Evolutionary conservation across 768 basidiomycete species (phyloP).

Genomic region (Suillus brevipes): DNA sequence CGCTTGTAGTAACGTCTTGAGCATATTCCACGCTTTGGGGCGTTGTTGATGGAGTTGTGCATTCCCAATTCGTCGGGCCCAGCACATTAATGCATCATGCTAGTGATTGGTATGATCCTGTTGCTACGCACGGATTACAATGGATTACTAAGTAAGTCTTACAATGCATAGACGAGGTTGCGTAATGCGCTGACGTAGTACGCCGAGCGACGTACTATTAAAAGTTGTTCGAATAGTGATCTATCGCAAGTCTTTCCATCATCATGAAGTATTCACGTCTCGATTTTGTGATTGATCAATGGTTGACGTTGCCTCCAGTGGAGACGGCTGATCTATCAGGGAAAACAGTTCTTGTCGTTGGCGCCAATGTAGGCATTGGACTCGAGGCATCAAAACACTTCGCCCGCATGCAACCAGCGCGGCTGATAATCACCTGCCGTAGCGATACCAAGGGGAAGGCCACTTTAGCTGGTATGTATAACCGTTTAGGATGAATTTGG

Average conservation of each 20-base stretch:
- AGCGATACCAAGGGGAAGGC: conserved; percentile 24
- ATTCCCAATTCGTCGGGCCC: too few species aligned
- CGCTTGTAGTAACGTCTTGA: too few species aligned
- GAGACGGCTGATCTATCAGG: conserved; percentile 27
- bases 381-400: conserved; percentile 34
- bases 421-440: conserved; percentile 30
- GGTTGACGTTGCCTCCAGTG: conserved; percentile 16
- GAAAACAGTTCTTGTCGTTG: conserved; percentile 32
- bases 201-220: neutral
- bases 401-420: conserved; percentile 30
- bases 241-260: neutral
- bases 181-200: neutral
- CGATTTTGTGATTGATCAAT: conserved; percentile 17
- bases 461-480: conserved; percentile 23
- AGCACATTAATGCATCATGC: too few species aligned
- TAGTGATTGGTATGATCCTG: too few species aligned
- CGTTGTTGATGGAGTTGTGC: too few species aligned
- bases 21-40: too few species aligned
- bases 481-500: neutral
- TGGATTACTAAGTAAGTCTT: too few species aligned
- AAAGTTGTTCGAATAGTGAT: neutral
- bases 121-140: too few species aligned
- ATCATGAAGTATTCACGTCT: conserved; percentile 15
- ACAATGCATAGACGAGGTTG: too few species aligned
- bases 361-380: conserved; percentile 35